Base-by-base conservation (phyloP, 441 rosid genomes). In the Corymbia calophylla region DNA sequence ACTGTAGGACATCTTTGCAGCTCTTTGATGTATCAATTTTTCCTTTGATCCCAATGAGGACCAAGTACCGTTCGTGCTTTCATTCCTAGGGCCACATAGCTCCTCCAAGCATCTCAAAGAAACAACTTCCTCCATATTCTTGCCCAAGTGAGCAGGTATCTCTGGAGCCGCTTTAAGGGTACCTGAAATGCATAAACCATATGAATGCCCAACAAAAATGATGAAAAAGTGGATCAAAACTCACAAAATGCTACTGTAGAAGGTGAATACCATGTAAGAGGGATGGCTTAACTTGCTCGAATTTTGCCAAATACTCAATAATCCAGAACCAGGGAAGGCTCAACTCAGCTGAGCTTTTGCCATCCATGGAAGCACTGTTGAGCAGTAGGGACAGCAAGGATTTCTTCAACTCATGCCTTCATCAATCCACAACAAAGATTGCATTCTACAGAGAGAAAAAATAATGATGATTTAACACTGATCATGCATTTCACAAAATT, bases 81-180 rank as follows among this genome's bases (percentile, higher is more conserved):
- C 91, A 90, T 89, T 84, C 70, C 58, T 58, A 70, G 32, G 17
- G 73, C 90, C 91, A 91, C 89, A 93, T 87, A 96, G 91, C 88
- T 92, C 93, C 92, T 95, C 96, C 91, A 94, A 91, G 85, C 94
- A 94, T 88, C 95, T 94, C 92, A 95, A 92, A 91, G 96, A 92
- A 91, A 94, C 92, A 91, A 88, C 90, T 90, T 96, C 97, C 90
- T 91, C 92, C 8, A 93, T 89, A 47, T 88, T 91, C 89, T 90
- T 88, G 10, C 91, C 90, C 64, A 90, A 62, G 55, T 90, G 91
- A 87, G 89, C 92, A 1, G 91, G 90, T 7, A 91, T 89, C 39
- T 91, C 91, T 19, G 95, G 93, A 87, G 93, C 92, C 62, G 82
- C 92, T 89, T 93, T 92, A 55, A 96, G 88, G 93, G 94, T 88